Evolutionary conservation across 2,329 filamentous ascomycete species (phyloP), one percentile per base, ranked within the genome.

Genomic region (Colletotrichum incanum): DNA sequence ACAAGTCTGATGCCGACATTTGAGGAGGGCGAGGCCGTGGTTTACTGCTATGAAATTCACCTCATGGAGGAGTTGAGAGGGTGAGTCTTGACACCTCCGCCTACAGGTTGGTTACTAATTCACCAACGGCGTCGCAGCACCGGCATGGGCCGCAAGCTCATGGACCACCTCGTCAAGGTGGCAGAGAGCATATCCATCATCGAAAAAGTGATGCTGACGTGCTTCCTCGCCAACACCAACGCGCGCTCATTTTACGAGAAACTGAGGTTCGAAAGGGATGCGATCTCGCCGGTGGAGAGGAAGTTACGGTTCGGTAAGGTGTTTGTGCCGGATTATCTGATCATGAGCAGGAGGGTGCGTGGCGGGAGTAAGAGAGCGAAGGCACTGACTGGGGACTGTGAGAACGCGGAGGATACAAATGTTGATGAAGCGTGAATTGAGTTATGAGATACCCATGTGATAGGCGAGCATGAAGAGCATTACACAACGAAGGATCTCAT

Each of bases 1-100:
- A 85, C 88, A 1, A 93, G 91, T n/a, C 84, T 93, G 77, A 92
- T 93, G 91, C 87, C 92, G n/a, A 92, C 91, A 2, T 89, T 89
- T 76, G 92, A 94, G 77, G 89, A 91, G 73, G 86, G 86, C 1
- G 82, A 89, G 71, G 85, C 90, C 0, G 93, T 95, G 2, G 78
- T 94, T 26, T 96, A 95, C 80, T 92, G 93, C 79, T 96, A 95
- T 79, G 93, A 96, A 81, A 90, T 96, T 45, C 93, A 96, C 77
- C 86, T 95, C 3, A 81, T 84, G 47, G 81, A 85, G 1, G 81
- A 84, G 1, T 79, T 93, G 5, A 88, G 89, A 75, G 86, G 91
- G 83, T 89, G 79, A 73, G 82, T 81, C 9, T 18, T 28, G 2
- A 14, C 20, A 60, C 55, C 9, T 28, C 18, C 23, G 18, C 28